Evolutionary conservation across 257 asterid species (phyloP), one percentile per base, ranked within the genome.

Genomic region (Solanum pimpinellifolium): DNA sequence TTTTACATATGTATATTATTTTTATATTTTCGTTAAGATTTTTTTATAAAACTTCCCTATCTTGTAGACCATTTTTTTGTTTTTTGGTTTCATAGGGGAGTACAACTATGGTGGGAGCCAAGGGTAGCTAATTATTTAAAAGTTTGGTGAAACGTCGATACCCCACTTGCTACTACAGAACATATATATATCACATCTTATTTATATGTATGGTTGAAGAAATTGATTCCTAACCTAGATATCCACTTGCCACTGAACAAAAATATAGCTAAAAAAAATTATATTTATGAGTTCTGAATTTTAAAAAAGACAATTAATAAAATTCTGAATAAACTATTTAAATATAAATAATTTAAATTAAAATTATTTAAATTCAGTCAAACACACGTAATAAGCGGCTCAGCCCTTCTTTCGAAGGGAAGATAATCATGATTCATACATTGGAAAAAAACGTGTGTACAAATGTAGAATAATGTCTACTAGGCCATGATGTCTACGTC

Each of bases 391-490:
- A 12, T 4, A 6, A 2, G 0, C 7, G 2, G 0, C 56, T 13
- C 18, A 0, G 6, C 56, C 62, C 65, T 23, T 27, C 7, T 11
- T 14, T 20, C 14, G 7, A 69, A 69, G 7, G 23, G 33, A 14
- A 31, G 42, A 29, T 1, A 31, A 72, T 33, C 46, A 33, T 72
- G 5, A 70, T 9, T 72, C 44, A 49, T 75, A 75, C 56, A 12
- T 39, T 11, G 56, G 31, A 39, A 20, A 21, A 39, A 74, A 6
- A 21, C 52, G 21, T 14, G 37, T 7, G 60, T n/a, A 42, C 35
- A 42, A n/a, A 42, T 41, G 60, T 77, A 77, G 60, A 77, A n/a
- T 77, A 77, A 77, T n/a, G 35, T 76, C 37, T n/a, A 76, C 8
- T n/a, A 42, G 83, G 60, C n/a, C 59, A n/a, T 13, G 60, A n/a